Percentiles rank a stretch among this genome's conserved stretches.
phyloP scores from a whole-genome alignment of 805 yeast genomes.

The Wickerhamomyces alni region DNA sequence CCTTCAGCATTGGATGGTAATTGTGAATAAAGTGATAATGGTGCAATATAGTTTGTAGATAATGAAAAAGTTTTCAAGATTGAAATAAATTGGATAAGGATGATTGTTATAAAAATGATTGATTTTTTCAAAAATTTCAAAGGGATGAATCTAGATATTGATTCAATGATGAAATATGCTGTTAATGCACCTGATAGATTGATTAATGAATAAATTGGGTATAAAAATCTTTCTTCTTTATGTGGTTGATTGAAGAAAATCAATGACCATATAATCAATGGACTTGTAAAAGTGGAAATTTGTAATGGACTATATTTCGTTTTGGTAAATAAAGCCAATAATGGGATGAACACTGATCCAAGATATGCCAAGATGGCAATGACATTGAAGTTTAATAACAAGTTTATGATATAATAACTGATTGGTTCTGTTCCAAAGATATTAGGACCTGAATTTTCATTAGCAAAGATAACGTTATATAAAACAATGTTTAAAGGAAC shows the following conservation, averaged over 20 bases:
- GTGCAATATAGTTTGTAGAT: slow-evolving; percentile 65
- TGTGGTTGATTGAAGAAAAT: slow-evolving; percentile 77
- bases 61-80: slow-evolving; percentile 54
- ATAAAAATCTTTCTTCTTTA: slow-evolving; percentile 88
- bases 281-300: slow-evolving; percentile 33
- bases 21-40: slow-evolving; percentile 51
- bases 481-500: slow-evolving; percentile 80
- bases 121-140: neutral
- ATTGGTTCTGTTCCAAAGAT: slow-evolving; percentile 86
- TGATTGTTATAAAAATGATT: neutral
- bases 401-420: slow-evolving; percentile 61
- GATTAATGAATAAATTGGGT: slow-evolving; percentile 75
- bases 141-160: slow-evolving; percentile 1
- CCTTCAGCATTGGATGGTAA: slow-evolving; percentile 28
- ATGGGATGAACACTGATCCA: slow-evolving; percentile 31
- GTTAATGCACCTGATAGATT: slow-evolving; percentile 56
- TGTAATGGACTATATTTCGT: slow-evolving; percentile 7
- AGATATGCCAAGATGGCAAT: slow-evolving; percentile 36
- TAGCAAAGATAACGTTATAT: slow-evolving; percentile 71
- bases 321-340: slow-evolving; percentile 13
- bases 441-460: slow-evolving; percentile 71
- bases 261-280: slow-evolving; percentile 58
- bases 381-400: slow-evolving; percentile 69
- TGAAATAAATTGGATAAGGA: slow-evolving; percentile 26
- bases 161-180: slow-evolving; percentile 18